These are phyloP conservation scores for Magnaporthiopsis rhizophila DNA, from an alignment of 2,329 filamentous ascomycete genomes.

Conservation along the genomic window DNA sequence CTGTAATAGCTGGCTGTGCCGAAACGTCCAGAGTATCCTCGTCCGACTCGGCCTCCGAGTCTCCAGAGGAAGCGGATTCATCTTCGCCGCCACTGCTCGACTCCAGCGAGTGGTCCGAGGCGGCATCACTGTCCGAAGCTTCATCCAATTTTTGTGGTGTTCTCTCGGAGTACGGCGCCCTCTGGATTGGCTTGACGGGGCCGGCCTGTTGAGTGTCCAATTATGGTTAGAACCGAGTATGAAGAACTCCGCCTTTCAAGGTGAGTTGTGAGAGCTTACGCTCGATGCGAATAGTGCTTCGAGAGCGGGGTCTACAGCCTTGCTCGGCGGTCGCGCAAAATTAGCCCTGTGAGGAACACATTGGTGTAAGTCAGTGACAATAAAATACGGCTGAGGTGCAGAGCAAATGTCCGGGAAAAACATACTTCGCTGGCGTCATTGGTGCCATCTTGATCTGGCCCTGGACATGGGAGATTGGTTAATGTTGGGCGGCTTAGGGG, in stretches of 20 bases:
- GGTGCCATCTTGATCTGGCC: not conserved
- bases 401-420: not conserved
- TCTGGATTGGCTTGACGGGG: slow-evolving; percentile 38
- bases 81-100: slow-evolving; percentile 26
- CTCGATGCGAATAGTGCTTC: slow-evolving; percentile 65
- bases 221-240: not conserved
- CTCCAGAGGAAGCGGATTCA: slow-evolving; percentile 24
- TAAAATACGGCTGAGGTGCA: not conserved
- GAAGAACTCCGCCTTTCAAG: not conserved
- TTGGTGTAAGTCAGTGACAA: not conserved
- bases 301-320: slow-evolving; percentile 57
- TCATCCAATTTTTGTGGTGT: slow-evolving; percentile 19
- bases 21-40: slow-evolving; percentile 25
- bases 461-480: not conserved
- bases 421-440: not conserved
- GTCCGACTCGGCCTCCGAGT: slow-evolving; percentile 33
- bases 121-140: slow-evolving; percentile 14
- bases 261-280: slow-evolving; percentile 38
- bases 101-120: slow-evolving; percentile 23
- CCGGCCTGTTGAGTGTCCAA: slow-evolving; percentile 32
- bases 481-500: not conserved
- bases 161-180: slow-evolving; percentile 33
- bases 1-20: slow-evolving; percentile 31
- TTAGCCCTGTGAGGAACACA: slow-evolving; percentile 4
- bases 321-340: slow-evolving; percentile 24